Base-by-base conservation (phyloP, 208 protist species). In the Kentomonas sorsogonicus region DNA sequence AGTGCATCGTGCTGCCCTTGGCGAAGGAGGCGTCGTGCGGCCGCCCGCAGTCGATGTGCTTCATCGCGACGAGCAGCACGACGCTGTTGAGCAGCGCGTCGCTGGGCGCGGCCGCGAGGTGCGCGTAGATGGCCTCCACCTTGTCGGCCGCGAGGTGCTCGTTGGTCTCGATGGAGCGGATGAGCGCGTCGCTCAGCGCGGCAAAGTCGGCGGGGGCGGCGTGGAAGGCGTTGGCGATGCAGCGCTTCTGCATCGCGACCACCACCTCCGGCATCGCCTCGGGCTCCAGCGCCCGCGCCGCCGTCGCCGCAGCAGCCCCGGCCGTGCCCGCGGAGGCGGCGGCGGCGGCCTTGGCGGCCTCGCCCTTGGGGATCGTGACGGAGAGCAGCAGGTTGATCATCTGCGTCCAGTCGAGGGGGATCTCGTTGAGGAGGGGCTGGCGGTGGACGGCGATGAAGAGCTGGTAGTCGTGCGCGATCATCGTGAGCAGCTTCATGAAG, bases 391-490 rank as follows among this genome's bases (percentile, higher is more conserved):
- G 81, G 77, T 99, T 99, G 29, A 98, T 79, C 60, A 99, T 63
- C 79, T 99, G 98, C 29, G 98, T 87, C 75, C 97, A 99, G 31
- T 88, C 92, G 6, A 70, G 68, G 31, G 98, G 96, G 57, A 99
- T 98, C 10, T 86, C 93, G 60, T 98, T 83, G 73, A 89, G 98
- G 22, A 99, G 69, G 16, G 74, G 74, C 60, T 98, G 96, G 80
- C 99, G 97, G 69, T 98, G 98, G 9, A 96, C 79, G 77, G 97
- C 99, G 11, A 99, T 79, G 65, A 99, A 99, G 68, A 98, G 93
- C 44, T 98, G 98, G 79, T 99, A 99, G 80, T 99, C 99, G 70
- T 99, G 98, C 4, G 99, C 82, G 1, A 99, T 69, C 2, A 99
- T 88, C 27, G 99, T 69, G 36, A 99, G 76, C 18, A 98, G 74